phyloP scores from a whole-genome alignment of 1,284 basidiomycete genomes.

The Cryptococcus sp. region DNA sequence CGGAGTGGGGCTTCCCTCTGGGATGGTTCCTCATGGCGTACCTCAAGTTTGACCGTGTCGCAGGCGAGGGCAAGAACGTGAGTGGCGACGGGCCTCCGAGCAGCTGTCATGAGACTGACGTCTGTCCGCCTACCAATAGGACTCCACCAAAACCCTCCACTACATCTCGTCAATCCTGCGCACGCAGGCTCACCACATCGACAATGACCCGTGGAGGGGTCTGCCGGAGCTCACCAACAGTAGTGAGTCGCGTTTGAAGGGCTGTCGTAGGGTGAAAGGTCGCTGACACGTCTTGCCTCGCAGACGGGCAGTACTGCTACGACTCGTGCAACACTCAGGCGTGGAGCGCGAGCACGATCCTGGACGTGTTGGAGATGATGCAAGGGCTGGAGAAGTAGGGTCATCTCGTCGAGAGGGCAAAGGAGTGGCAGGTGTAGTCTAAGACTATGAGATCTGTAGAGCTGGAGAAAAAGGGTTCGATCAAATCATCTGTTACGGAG shows the following conservation, averaged over 20 bases:
- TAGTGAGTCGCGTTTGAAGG: slow-evolving; percentile 34
- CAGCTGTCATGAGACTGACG: neutral
- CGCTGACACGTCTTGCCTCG: neutral
- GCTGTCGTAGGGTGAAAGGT: neutral
- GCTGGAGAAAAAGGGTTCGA: neutral
- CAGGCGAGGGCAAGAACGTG: slow-evolving; percentile 61
- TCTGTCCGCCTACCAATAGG: slow-evolving; percentile 53
- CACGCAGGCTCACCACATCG: slow-evolving; percentile 66
- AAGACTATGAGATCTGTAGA: neutral
- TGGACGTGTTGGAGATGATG: slow-evolving; percentile 78
- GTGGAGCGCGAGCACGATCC: slow-evolving; percentile 82
- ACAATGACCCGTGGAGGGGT: slow-evolving; percentile 79
- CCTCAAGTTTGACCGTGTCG: slow-evolving; percentile 70
- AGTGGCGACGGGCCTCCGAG: slow-evolving; percentile 35
- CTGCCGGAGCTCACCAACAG: slow-evolving; percentile 87
- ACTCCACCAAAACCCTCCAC: slow-evolving; percentile 69
- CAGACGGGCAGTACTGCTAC: slow-evolving; percentile 67
- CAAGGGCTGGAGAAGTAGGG: slow-evolving; percentile 48
- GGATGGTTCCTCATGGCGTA: slow-evolving; percentile 95
- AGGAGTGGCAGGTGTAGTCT: neutral
- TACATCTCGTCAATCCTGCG: slow-evolving; percentile 71
- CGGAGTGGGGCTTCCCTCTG: slow-evolving; percentile 88
- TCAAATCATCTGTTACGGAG: neutral
- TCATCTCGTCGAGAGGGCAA: no score
- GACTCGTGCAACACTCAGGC: slow-evolving; percentile 91